Base-by-base conservation (phyloP, 441 rosid species). In the Kokia cookei region DNA sequence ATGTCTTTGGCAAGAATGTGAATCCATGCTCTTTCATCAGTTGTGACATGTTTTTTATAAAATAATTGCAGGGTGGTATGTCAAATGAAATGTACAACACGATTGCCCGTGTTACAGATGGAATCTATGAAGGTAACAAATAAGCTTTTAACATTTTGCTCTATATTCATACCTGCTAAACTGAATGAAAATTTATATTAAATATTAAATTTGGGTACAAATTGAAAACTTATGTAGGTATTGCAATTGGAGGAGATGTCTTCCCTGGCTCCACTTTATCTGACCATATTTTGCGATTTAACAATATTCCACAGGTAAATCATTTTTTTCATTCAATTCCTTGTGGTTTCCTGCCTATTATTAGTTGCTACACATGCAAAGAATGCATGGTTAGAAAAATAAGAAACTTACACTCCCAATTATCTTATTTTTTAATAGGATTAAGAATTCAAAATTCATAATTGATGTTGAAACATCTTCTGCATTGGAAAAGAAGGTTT, bases 201-300 rank as follows among this genome's bases (percentile, higher is more conserved):
- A 75, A 43, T 60, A 19, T 22, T 47, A 73, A 43, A 32, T 40
- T 29, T 74, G 59, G 68, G 66, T 65, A 55, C 50, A 13, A 71
- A 72, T 70, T 79, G 69, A 65, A 48, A 74, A 82, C 60, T 83
- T 35, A 14, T 67, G 22, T 65, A 94, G 99, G 99, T 72, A 90
- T 94, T 83, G 99, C 97, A 64, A 94, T 93, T 77, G 98, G 97
- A 82, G 99, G 99, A 75, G 99, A 94, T 83, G 99, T 93, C 75
- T 94, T 93, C 86, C 98, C 97, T 0, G 97, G 97, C 62, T 94
- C 99, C 54, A 94, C 99, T 35, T 87, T 94, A 71, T 94, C 98
- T 69, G 96, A 94, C 84, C 94, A 93, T 79, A 86, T 91, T 71
- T 82, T 94, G 88, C 83, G 99, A 79, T 94, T 94, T 79, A 94